Base-by-base conservation (phyloP, 371 early-diverging fungal species). In the Umbelopsis sp. region DNA sequence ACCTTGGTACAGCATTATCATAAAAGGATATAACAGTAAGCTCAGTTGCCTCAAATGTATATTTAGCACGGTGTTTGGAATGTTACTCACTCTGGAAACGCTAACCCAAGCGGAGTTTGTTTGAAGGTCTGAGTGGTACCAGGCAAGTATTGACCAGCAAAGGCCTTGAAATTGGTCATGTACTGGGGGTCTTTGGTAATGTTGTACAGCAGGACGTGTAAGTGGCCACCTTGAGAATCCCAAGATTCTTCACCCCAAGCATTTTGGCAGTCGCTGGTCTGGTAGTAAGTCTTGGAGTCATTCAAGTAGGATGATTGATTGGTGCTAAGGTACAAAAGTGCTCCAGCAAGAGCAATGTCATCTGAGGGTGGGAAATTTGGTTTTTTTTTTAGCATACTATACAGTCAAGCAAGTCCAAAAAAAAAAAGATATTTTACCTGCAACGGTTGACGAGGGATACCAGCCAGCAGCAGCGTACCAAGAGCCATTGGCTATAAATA, bases 101-200 rank as follows among this genome's bases (percentile, higher is more conserved):
- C 67, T 10, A 76, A 71, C 29, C 76, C 76, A 12, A 70, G 71
- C 3, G 76, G 76, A 62, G 76, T 72, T 41, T 72, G 74, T 24
- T 46, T 44, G 65, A 71, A 41, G 4, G 24, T 24, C 44, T 57
- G 63, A 7, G 37, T 18, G 14, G 71, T 29, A 10, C 69, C 67
- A 9, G 66, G 66, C 22, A 66, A 32, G 7, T 51, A 66, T 66
- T 48, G 51, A 35, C 7, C 66, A 50, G 51, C 48, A 38, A 66
- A 67, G 18, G 67, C 10, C 41, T 67, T 50, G 57, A 53, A 50
- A 37, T 67, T 67, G n/a, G 50, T 52, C 29, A 53, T 18, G 44
- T 67, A 67, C 20, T 29, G 29, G 10, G 53, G 22, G 18, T 67
- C 67, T 18, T 67, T 67, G 52, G 67, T 67, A 25, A 67, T 20